These are phyloP conservation scores for Melastoma malabathricum DNA, from an alignment of 345 rosid genomes.

Conservation along the genomic window DNA sequence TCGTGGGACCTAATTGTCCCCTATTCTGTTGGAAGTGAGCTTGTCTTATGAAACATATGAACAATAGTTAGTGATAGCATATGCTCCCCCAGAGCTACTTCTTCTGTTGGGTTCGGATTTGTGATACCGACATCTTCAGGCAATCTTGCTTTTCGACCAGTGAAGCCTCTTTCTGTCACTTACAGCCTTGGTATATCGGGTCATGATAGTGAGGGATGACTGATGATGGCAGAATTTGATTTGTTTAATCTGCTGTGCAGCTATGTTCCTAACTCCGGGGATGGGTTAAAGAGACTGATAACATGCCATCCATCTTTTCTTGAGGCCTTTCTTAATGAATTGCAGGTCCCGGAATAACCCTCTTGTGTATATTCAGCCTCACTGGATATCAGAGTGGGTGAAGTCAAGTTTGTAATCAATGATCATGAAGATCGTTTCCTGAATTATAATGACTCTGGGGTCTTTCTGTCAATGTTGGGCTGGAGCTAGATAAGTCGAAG, in stretches of 20 bases:
- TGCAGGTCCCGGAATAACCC: neutral
- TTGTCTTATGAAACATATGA: too few relatives aligned
- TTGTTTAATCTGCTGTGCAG: constrained; percentile 53
- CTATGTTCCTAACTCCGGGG: constrained; percentile 96
- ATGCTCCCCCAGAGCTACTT: neutral
- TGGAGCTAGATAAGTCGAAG: constrained; percentile 90
- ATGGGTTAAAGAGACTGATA: constrained; percentile 94
- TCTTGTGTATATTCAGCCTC: constrained; percentile 28
- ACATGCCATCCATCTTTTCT: too few relatives aligned
- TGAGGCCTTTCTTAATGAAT: too few relatives aligned
- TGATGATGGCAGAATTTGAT: constrained; percentile 79
- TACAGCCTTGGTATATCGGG: constrained; percentile 69
- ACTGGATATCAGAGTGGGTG: constrained; percentile 79
- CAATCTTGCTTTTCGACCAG: constrained; percentile 27
- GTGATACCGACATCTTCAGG: neutral
- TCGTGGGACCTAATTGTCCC: too few relatives aligned
- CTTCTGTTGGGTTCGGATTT: neutral
- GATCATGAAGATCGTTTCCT: neutral
- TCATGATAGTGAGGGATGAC: constrained; percentile 81
- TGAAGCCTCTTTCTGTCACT: constrained; percentile 76
- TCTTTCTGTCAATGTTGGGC: constrained; percentile 8
- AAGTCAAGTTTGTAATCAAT: constrained; percentile 36
- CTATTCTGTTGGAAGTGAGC: too few relatives aligned
- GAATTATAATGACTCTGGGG: too few relatives aligned
- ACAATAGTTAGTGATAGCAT: neutral